Conservation (phyloP, 208 protist species). For the Leishmania tropica region DNA sequence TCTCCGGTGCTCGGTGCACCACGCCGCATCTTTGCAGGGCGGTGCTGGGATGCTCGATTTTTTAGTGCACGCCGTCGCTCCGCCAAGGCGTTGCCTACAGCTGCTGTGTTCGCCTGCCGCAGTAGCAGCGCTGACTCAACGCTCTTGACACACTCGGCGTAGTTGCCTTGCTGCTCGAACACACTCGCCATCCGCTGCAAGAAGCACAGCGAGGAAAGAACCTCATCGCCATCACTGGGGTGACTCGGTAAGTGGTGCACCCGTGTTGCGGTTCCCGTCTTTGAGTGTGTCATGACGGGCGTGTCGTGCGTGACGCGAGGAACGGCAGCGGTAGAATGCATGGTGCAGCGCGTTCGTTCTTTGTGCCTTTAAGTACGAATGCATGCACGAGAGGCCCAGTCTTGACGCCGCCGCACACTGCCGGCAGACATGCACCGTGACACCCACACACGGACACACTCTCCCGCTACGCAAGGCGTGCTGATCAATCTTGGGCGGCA, state of each 20-base stretch:
- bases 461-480: background rate
- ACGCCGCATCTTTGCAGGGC: background rate
- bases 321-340: constrained; percentile 3
- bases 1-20: background rate
- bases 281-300: constrained; percentile 12
- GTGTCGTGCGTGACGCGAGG: background rate
- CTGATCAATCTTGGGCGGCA: too few relatives aligned
- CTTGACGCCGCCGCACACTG: background rate
- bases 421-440: constrained; percentile 6
- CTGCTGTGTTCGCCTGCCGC: constrained; percentile 38
- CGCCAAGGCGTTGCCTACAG: constrained; percentile 26
- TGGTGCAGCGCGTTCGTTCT: background rate
- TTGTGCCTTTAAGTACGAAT: background rate
- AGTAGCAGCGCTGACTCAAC: constrained; percentile 76
- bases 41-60: too few relatives aligned
- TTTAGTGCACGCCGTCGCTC: background rate
- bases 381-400: background rate
- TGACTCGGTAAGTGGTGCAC: background rate
- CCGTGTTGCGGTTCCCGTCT: background rate
- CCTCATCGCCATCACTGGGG: constrained; percentile 10
- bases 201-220: constrained; percentile 55
- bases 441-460: background rate
- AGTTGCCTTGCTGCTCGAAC: constrained; percentile 76
- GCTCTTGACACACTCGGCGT: constrained; percentile 74
- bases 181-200: constrained; percentile 54